These are phyloP conservation scores for Termitomyces sp. DNA, from an alignment of 768 basidiomycete species.

Conservation along the genomic window DNA sequence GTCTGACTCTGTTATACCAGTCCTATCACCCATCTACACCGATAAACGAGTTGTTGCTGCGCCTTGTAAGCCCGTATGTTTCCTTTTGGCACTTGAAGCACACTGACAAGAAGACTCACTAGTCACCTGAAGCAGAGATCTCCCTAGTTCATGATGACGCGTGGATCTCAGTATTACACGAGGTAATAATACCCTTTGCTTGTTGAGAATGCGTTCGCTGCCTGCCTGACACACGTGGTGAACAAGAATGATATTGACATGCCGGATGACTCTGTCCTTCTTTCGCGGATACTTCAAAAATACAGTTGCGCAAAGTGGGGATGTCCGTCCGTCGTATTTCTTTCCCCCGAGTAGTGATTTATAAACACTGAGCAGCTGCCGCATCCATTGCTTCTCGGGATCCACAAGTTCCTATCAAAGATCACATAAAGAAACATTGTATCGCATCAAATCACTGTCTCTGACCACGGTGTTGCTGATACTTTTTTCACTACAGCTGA, in stretches of 20 bases:
- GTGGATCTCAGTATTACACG: conserved; percentile 10
- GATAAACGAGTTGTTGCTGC: conserved; percentile 14
- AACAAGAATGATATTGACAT: conserved; percentile 1
- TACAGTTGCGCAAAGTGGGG: neutral
- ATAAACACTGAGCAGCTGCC: neutral
- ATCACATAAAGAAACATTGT: neutral
- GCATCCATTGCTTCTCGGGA: neutral
- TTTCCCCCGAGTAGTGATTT: neutral
- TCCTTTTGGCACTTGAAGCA: neutral
- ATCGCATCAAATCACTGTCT: neutral
- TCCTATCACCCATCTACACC: conserved; percentile 13
- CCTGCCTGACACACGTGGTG: neutral
- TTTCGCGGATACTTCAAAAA: conserved; percentile 4
- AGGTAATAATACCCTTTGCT: conserved; percentile 4
- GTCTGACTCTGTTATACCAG: neutral
- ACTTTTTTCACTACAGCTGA: neutral
- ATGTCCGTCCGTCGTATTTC: neutral
- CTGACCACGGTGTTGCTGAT: neutral
- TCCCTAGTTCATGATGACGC: conserved; percentile 18
- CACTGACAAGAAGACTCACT: neutral
- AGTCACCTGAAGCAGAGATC: conserved; percentile 9
- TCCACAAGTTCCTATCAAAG: neutral
- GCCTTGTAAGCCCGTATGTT: conserved; percentile 2
- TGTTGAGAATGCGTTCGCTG: neutral
- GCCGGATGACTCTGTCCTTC: conserved; percentile 1